Percentiles rank a stretch among this genome's conserved stretches.
These are phyloP conservation scores for Cordia subcordata DNA, from an alignment of 257 asterid genomes.

Conservation along the genomic window DNA sequence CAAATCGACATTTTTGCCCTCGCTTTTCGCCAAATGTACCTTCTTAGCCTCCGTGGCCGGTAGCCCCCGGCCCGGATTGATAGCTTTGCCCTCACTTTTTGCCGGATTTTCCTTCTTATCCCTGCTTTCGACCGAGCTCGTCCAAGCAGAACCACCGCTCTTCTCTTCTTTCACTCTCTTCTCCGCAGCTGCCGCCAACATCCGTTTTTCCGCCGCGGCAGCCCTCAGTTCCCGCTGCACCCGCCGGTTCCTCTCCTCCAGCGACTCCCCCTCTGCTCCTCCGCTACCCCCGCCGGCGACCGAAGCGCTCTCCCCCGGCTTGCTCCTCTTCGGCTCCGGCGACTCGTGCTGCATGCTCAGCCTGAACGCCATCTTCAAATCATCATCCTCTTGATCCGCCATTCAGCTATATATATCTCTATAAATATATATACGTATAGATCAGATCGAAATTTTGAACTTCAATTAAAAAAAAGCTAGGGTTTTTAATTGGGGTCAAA, in stretches of 20 bases:
- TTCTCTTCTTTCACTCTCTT: constrained; percentile 32
- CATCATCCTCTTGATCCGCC: constrained; percentile 82
- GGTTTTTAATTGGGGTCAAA: constrained; percentile 3
- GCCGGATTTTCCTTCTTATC: constrained; percentile 35
- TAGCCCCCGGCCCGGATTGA: constrained; percentile 23
- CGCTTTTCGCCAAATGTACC: constrained; percentile 23
- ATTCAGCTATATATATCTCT: constrained; percentile 9
- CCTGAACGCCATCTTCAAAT: constrained; percentile 59
- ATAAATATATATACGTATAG: constrained; percentile 1
- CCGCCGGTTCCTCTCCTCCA: constrained; percentile 47
- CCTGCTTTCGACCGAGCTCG: constrained; percentile 7
- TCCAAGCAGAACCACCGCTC: constrained; percentile 15
- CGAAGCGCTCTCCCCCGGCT: constrained; percentile 48
- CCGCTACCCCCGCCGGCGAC: constrained; percentile 32
- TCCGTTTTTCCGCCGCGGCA: constrained; percentile 94
- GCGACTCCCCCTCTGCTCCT: constrained; percentile 41
- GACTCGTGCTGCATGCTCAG: constrained; percentile 73
- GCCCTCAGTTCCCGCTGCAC: constrained; percentile 90
- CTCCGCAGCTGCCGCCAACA: constrained; percentile 38
- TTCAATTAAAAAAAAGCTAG: background rate
- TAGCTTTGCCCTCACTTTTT: constrained; percentile 20
- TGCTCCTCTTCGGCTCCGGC: constrained; percentile 95
- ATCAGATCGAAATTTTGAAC: constrained; percentile 1
- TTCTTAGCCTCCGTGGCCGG: constrained; percentile 16
- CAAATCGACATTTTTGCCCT: constrained; percentile 22